Base-by-base conservation (phyloP, 371 early-diverging fungal species). In the Lichtheimia hyalospora region DNA sequence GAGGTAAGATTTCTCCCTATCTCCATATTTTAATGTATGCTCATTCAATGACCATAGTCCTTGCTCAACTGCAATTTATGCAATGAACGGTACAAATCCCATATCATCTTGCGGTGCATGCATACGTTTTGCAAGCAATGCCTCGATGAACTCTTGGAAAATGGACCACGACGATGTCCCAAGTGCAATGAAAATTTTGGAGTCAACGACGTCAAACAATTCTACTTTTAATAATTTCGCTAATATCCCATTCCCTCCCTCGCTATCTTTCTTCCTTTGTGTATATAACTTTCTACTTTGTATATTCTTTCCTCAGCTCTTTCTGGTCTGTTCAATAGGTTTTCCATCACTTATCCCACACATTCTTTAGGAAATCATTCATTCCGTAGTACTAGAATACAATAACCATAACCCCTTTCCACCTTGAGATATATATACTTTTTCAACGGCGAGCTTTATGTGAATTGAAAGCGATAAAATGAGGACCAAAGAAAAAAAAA, bases 81-180 rank as follows among this genome's bases (percentile, higher is more conserved):
- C 73, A 84, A 86, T 60, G 77, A 74, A 48, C 81, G 91, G 50
- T 91, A 97, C 75, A 96, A 96, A 77, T 85, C 86, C 27, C 92
- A 91, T 69, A 87, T 89, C 3, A 73, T 98, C 2, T 58, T 84
- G 59, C 84, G 91, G 20, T 98, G 99, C 72, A 96, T 95, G 97
- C 99, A 98, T 69, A 91, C 91, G 16, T 97, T 98, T 72, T 98
- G 97, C 81, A 92, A 94, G 68, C 85, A 86, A 24, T 99, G 99
- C 69, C 83, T 99, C 44, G 93, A 98, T 61, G 82, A 83, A 34
- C 85, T 95, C 62, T 79, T 93, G 63, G 94, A 93, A 63, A 92
- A 92, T 12, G 85, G 99, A 15, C 96, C 97, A 71, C 90, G 99
- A 78, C 96, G 97, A 69, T 99, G 99, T 77, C 99, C 99, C 6